These are phyloP conservation scores for Sclerotinia trifoliorum DNA, from an alignment of 2,329 filamentous ascomycete species.

Conservation along the genomic window DNA sequence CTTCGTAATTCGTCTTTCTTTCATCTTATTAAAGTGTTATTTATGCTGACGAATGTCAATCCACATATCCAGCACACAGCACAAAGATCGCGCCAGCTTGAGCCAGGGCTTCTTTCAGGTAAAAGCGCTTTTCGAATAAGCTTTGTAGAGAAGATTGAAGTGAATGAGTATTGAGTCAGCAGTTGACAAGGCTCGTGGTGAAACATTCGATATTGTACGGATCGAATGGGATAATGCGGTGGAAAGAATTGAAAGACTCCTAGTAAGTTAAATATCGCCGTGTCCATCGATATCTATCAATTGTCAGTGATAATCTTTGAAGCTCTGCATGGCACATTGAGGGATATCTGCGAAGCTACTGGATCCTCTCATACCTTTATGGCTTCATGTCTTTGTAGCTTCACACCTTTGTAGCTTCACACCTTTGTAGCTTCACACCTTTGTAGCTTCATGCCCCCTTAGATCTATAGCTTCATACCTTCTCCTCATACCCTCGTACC, in stretches of 20 bases:
- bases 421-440: background rate
- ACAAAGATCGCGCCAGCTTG: background rate
- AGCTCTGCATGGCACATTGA: background rate
- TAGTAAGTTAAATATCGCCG: background rate
- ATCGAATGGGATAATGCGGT: background rate
- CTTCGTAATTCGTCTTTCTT: background rate
- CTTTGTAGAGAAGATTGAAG: background rate
- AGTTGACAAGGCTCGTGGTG: background rate
- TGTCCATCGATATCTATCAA: constrained; percentile 2
- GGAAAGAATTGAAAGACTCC: background rate
- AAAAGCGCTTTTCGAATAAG: background rate
- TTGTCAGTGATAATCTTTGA: constrained; percentile 11
- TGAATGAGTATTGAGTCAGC: background rate
- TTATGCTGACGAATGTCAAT: background rate
- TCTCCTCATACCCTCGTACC: background rate
- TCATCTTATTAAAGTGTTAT: background rate
- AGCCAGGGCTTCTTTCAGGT: background rate
- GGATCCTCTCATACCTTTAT: background rate
- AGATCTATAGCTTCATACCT: background rate
- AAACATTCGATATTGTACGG: background rate
- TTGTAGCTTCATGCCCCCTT: background rate
- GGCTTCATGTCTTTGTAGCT: background rate
- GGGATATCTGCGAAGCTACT: background rate
- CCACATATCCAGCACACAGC: background rate
- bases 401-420: too few relatives aligned